Conservation (phyloP, 2,329 filamentous ascomycete genomes). For the Sclerotinia subarctica region DNA sequence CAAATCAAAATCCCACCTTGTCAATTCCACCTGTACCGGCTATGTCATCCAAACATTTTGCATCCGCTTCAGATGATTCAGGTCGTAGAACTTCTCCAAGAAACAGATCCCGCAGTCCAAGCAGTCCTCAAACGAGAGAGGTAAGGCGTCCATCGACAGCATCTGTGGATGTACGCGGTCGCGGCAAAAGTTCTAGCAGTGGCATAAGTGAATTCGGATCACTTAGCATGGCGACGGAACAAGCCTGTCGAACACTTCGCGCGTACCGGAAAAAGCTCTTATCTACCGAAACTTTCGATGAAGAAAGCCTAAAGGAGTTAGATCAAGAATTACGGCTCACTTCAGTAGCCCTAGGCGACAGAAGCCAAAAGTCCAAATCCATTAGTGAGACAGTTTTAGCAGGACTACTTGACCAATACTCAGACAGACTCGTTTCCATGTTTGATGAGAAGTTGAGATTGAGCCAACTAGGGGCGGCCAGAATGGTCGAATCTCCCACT, state of each 20-base stretch:
- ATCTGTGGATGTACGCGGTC: constrained; percentile 46
- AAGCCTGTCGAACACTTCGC: constrained; percentile 59
- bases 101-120: constrained; percentile 36
- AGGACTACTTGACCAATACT: constrained; percentile 71
- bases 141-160: constrained; percentile 54
- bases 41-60: constrained; percentile 31
- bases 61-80: constrained; percentile 34
- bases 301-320: constrained; percentile 58
- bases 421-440: constrained; percentile 66
- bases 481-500: constrained; percentile 18
- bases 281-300: constrained; percentile 52
- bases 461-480: constrained; percentile 32
- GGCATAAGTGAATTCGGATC: constrained; percentile 49
- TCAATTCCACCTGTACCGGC: constrained; percentile 31
- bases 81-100: constrained; percentile 27
- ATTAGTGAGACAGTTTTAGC: constrained; percentile 58
- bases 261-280: constrained; percentile 62
- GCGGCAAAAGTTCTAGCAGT: constrained; percentile 46
- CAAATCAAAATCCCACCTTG: constrained; percentile 50
- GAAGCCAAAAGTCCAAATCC: constrained; percentile 41
- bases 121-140: constrained; percentile 28
- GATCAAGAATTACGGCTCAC: constrained; percentile 64
- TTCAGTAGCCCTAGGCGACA: constrained; percentile 51
- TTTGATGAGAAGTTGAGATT: constrained; percentile 68
- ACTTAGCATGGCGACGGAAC: constrained; percentile 61